Evolutionary conservation across 2,329 filamentous ascomycete genomes (phyloP).

Genomic region (Colletotrichum tamarilloi): DNA sequence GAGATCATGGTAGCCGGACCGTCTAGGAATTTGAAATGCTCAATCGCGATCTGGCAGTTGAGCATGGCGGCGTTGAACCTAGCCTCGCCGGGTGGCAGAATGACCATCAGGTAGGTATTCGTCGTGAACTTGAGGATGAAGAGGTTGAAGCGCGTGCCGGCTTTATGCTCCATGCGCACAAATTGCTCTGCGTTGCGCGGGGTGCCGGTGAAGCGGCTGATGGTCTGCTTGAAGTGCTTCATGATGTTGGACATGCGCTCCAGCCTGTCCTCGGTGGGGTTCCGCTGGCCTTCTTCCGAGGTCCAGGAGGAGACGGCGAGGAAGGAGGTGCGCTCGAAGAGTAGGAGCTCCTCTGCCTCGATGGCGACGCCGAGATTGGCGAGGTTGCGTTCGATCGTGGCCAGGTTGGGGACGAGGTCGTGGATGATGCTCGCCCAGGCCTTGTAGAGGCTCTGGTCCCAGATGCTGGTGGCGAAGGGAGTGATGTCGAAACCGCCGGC

Average conservation of each 20-base stretch:
- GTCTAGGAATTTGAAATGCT: slow-evolving; percentile 80
- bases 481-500: slow-evolving; percentile 73
- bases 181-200: slow-evolving; percentile 87
- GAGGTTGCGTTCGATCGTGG: slow-evolving; percentile 88
- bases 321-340: slow-evolving; percentile 97
- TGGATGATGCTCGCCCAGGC: slow-evolving; percentile 99
- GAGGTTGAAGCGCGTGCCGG: slow-evolving; percentile 83
- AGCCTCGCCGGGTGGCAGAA: slow-evolving; percentile 90
- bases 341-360: slow-evolving; percentile 90
- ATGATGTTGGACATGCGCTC: slow-evolving; percentile 97
- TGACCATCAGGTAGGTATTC: slow-evolving; percentile 95
- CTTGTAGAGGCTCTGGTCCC: slow-evolving; percentile 98
- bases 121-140: slow-evolving; percentile 97
- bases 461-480: slow-evolving; percentile 95
- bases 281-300: slow-evolving; percentile 77
- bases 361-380: slow-evolving; percentile 85
- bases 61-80: slow-evolving; percentile 91
- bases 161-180: slow-evolving; percentile 83
- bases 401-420: slow-evolving; percentile 93
- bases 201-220: slow-evolving; percentile 80
- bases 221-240: slow-evolving; percentile 95
- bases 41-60: slow-evolving; percentile 88
- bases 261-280: slow-evolving; percentile 92
- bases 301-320: slow-evolving; percentile 95
- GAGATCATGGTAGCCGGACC: slow-evolving; percentile 49